Base-by-base conservation (phyloP, 2,329 filamentous ascomycete genomes). In the Sporothrix pallida region DNA sequence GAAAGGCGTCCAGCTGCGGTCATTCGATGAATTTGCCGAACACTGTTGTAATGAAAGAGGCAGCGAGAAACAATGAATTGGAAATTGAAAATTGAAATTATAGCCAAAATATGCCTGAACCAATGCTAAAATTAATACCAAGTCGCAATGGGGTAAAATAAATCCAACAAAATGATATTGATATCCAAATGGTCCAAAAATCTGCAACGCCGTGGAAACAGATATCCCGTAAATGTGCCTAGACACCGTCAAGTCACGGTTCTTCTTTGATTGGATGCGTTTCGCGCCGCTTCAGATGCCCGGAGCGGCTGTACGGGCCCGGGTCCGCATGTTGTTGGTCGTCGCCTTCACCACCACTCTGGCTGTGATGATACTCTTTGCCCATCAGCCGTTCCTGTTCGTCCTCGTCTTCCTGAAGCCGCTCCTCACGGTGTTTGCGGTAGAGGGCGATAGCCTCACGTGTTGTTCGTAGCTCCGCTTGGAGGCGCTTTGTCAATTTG, bases 401-500 rank as follows among this genome's bases (percentile, higher is more conserved):
- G 3, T 37, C 20, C 31, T 71, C 44, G n/a, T 17, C 6, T 48
- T 52, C 17, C 44, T 50, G 69, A 31, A 23, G 17, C 15, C n/a
- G 26, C 23, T 52, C 20, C 4, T 42, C 23, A 20, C 17, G 60
- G 12, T 70, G 15, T 17, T 60, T 37, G 54, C 54, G 65, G 17
- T 37, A 52, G 8, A 68, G 23, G 13, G 65, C 13, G n/a, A 68
- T 68, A 9, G 65, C 46, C 23, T 73, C 71, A 37, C 65, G 54
- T 26, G 46, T n/a, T 17, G 20, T 31, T 63, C 82, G 82, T 60
- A 88, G 79, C 80, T 88, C 85, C 13, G 82, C 80, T 70, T 87
- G 85, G 52, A 95, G 82, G 74, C 83, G 86, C 70, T 84, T 83
- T 75, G 87, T 87, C 70, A 94, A 80, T 74, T 88, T 85, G 74